Evolutionary conservation across 148 eudicot species (phyloP).

Genomic region (Amaranthus hypochondriacus): DNA sequence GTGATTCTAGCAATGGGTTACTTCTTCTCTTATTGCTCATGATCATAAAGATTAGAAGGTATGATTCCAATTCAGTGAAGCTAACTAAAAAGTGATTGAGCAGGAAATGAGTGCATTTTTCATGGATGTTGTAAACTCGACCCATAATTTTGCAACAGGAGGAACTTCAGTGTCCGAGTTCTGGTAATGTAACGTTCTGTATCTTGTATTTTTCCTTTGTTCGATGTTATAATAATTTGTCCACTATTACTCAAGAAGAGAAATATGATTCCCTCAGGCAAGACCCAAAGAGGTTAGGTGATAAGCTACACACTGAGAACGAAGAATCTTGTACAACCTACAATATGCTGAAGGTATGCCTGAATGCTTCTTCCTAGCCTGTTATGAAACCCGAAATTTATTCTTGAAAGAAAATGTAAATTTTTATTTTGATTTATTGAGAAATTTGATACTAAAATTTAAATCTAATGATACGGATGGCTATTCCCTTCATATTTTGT

Average conservation of each 20-base stretch:
- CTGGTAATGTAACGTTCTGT: constrained; percentile 39
- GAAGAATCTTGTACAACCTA: constrained; percentile 93
- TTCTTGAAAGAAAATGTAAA: too few relatives aligned
- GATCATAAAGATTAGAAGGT: neutral
- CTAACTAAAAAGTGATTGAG: neutral
- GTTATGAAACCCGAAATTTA: too few relatives aligned
- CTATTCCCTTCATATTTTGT: neutral
- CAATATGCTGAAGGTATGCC: constrained; percentile 80
- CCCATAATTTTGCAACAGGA: constrained; percentile 83
- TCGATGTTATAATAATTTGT: neutral
- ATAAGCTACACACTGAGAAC: constrained; percentile 49
- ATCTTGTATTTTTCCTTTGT: neutral
- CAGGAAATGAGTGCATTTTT: constrained; percentile 84
- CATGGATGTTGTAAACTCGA: constrained; percentile 76
- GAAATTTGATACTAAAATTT: too few relatives aligned
- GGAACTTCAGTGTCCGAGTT: constrained; percentile 75
- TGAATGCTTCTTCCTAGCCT: neutral
- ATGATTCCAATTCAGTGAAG: neutral
- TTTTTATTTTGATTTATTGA: neutral
- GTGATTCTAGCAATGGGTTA: too few relatives aligned
- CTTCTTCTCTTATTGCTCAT: too few relatives aligned
- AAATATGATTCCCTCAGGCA: constrained; percentile 35
- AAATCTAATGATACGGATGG: too few relatives aligned
- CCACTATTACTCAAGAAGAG: neutral
- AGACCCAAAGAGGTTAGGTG: constrained; percentile 73